Evolutionary conservation across 2,329 filamentous ascomycete genomes (phyloP).

Genomic region (Diaporthe sp.): DNA sequence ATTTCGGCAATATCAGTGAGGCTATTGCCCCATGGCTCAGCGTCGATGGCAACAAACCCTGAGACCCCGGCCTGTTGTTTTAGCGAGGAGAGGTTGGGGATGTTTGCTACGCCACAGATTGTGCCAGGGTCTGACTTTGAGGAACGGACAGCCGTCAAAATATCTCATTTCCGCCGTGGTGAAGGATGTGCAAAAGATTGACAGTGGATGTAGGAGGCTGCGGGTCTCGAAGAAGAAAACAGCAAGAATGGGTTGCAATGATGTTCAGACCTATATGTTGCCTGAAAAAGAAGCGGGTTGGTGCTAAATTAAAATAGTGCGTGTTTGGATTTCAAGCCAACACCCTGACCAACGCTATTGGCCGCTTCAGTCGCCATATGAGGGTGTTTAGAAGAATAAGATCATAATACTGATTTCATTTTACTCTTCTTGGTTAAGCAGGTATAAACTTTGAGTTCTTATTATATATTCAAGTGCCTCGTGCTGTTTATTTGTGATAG

Average conservation of each 20-base stretch:
- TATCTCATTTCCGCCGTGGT: slow-evolving; percentile 4
- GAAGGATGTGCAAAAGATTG: neutral
- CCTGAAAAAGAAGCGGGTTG: neutral
- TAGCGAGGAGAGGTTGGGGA: slow-evolving; percentile 20
- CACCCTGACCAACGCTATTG: no score
- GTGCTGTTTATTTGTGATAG: no score
- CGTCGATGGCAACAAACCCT: slow-evolving; percentile 15
- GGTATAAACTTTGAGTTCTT: no score
- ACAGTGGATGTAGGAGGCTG: neutral
- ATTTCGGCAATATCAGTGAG: slow-evolving; percentile 25
- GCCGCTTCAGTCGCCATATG: no score
- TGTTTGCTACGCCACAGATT: slow-evolving; percentile 15
- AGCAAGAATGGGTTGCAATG: neutral
- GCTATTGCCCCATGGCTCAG: slow-evolving; percentile 18
- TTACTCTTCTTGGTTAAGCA: no score
- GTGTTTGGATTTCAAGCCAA: slow-evolving; percentile 2
- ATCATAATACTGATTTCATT: no score
- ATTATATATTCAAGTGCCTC: no score
- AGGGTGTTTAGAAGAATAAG: no score
- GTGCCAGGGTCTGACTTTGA: slow-evolving; percentile 24
- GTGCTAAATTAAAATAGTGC: neutral
- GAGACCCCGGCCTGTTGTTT: slow-evolving; percentile 10
- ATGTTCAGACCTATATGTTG: neutral
- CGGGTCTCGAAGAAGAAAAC: neutral
- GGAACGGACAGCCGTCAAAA: slow-evolving; percentile 20